Percentiles rank a stretch among this genome's conserved stretches.
phyloP scores from a whole-genome alignment of 2,329 filamentous ascomycete species.

The Ophiocordyceps camponoti-saundersi region DNA sequence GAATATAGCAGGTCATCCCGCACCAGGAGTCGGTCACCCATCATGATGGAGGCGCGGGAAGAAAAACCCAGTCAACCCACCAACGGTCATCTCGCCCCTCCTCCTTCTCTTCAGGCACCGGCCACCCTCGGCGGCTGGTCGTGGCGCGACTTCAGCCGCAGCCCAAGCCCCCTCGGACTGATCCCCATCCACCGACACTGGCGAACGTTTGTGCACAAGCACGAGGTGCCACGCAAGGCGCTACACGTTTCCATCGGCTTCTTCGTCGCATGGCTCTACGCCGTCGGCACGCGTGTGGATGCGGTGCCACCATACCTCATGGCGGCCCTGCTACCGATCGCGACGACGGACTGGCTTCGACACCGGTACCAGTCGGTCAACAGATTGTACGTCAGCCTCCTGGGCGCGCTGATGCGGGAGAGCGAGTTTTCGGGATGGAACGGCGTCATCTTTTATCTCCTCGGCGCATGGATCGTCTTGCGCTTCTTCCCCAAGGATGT shows the following conservation, averaged over 20 bases:
- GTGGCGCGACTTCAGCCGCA: constrained; percentile 80
- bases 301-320: constrained; percentile 76
- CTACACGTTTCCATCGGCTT: constrained; percentile 96
- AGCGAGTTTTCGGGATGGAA: constrained; percentile 90
- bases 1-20: constrained; percentile 45
- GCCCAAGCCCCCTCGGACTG: constrained; percentile 78
- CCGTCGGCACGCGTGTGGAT: constrained; percentile 56
- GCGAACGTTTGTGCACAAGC: constrained; percentile 81
- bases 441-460: constrained; percentile 89
- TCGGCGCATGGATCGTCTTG: constrained; percentile 76
- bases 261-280: constrained; percentile 74
- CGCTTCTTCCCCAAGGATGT: constrained; percentile 87
- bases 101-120: constrained; percentile 50
- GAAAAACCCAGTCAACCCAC: constrained; percentile 19
- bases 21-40: constrained; percentile 55
- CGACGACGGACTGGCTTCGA: constrained; percentile 63
- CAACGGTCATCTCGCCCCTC: constrained; percentile 58
- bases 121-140: constrained; percentile 45
- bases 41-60: constrained; percentile 7
- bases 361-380: constrained; percentile 74
- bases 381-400: constrained; percentile 62
- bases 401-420: constrained; percentile 93
- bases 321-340: constrained; percentile 66
- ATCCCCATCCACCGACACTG: constrained; percentile 93
- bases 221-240: constrained; percentile 87